These are phyloP conservation scores for Paramyrothecium sp. DNA, from an alignment of 2,329 filamentous ascomycete genomes.

Conservation along the genomic window DNA sequence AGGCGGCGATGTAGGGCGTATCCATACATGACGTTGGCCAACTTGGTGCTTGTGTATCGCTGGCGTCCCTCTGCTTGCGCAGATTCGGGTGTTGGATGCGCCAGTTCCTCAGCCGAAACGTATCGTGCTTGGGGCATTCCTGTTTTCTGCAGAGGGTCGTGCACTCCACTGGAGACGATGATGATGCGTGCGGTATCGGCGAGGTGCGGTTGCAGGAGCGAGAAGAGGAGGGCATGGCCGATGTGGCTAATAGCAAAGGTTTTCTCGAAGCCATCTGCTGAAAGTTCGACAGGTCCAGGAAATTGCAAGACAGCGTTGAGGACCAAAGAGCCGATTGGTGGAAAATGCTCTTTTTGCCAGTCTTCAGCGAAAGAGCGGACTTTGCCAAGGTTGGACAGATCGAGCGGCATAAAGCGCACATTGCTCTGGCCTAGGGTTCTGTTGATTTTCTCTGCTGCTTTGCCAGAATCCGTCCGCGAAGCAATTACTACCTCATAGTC, in stretches of 20 bases:
- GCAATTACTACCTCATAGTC: constrained; percentile 38
- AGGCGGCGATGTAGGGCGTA: background rate
- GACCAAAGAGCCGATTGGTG: constrained; percentile 38
- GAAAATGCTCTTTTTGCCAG: constrained; percentile 30
- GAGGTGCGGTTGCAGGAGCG: constrained; percentile 39
- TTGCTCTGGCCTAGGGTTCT: constrained; percentile 35
- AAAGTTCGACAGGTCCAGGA: constrained; percentile 28
- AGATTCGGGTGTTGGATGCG: background rate
- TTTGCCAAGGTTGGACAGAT: constrained; percentile 37
- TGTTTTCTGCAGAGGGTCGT: constrained; percentile 37
- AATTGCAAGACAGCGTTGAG: constrained; percentile 27
- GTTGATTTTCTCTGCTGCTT: constrained; percentile 42
- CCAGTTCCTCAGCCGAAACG: constrained; percentile 3
- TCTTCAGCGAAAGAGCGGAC: constrained; percentile 38
- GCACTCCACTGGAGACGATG: constrained; percentile 41
- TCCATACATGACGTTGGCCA: constrained; percentile 4
- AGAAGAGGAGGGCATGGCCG: constrained; percentile 48
- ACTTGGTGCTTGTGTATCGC: constrained; percentile 4
- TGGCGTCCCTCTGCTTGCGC: background rate
- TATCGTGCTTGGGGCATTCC: constrained; percentile 3
- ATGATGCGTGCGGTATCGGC: constrained; percentile 39
- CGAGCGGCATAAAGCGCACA: constrained; percentile 38
- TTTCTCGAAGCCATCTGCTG: constrained; percentile 40
- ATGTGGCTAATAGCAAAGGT: constrained; percentile 50
- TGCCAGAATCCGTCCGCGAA: constrained; percentile 37